Conservation (phyloP, 345 rosid species). For the Boechera retrofracta region DNA sequence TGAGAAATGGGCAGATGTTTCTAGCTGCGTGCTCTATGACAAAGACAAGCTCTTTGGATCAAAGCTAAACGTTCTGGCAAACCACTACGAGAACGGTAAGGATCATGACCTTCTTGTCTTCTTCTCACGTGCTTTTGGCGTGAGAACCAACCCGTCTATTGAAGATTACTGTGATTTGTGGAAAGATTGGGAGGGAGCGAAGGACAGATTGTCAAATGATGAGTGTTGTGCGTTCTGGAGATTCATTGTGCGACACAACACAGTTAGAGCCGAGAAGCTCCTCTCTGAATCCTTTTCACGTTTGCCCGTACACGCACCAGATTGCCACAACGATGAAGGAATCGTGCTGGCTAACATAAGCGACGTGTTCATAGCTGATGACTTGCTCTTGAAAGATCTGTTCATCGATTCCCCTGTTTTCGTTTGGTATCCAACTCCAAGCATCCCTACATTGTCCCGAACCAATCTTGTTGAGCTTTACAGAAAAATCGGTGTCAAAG, state of each 20-base stretch:
- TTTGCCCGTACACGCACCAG: slow-evolving; percentile 55
- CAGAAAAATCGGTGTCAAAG: slow-evolving; percentile 61
- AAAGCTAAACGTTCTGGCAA: slow-evolving; percentile 54
- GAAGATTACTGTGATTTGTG: slow-evolving; percentile 68
- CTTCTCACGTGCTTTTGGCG: slow-evolving; percentile 52
- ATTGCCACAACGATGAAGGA: slow-evolving; percentile 28
- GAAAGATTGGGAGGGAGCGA: slow-evolving; percentile 65
- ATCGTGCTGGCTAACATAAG: slow-evolving; percentile 47
- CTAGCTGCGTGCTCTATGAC: slow-evolving; percentile 57
- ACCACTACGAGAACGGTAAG: slow-evolving; percentile 43
- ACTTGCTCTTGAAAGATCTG: slow-evolving; percentile 61
- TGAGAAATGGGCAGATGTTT: slow-evolving; percentile 60
- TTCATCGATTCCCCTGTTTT: slow-evolving; percentile 54
- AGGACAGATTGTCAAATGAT: slow-evolving; percentile 41
- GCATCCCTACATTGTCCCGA: slow-evolving; percentile 50
- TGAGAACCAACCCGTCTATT: slow-evolving; percentile 52
- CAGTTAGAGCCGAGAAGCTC: slow-evolving; percentile 13
- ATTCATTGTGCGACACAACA: slow-evolving; percentile 38
- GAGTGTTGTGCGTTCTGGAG: slow-evolving; percentile 79
- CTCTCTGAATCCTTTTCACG: slow-evolving; percentile 51
- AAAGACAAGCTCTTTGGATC: slow-evolving; percentile 56
- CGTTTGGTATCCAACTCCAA: slow-evolving; percentile 75
- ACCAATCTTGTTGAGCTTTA: slow-evolving; percentile 55
- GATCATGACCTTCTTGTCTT: slow-evolving; percentile 40
- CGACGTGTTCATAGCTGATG: slow-evolving; percentile 76